Evolutionary conservation across 2,329 filamentous ascomycete genomes (phyloP).

Genomic region (Metarhizium album): DNA sequence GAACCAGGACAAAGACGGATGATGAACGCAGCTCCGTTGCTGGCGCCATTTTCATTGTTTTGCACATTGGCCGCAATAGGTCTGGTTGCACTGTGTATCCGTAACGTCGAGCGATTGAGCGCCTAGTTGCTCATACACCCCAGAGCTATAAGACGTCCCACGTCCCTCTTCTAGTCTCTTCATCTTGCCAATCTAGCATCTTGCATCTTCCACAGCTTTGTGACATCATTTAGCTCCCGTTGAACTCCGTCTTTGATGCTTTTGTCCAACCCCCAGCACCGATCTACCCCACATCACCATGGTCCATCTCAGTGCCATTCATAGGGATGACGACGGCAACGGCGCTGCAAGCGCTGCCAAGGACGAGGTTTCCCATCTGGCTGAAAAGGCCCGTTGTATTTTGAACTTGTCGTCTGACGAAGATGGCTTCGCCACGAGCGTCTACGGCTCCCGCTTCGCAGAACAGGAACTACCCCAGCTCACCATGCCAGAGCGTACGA

Average conservation of each 20-base stretch:
- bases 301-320: slow-evolving; percentile 40
- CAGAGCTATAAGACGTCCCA: neutral
- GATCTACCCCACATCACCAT: slow-evolving; percentile 23
- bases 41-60: neutral
- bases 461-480: slow-evolving; percentile 66
- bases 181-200: neutral
- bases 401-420: slow-evolving; percentile 39
- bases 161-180: neutral
- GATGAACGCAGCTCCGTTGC: neutral
- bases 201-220: neutral
- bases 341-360: neutral
- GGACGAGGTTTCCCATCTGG: slow-evolving; percentile 15
- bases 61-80: too few species aligned
- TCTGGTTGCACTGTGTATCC: neutral
- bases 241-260: neutral
- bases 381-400: slow-evolving; percentile 25
- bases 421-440: slow-evolving; percentile 60
- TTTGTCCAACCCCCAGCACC: slow-evolving; percentile 4
- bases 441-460: slow-evolving; percentile 83
- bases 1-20: neutral
- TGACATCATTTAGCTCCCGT: too few species aligned
- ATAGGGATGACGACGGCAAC: slow-evolving; percentile 14
- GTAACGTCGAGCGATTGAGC: neutral
- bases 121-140: neutral
- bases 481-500: slow-evolving; percentile 82